Evolutionary conservation across 495 filamentous ascomycete genomes (phyloP).

Genomic region (Cercophora newfieldiana): DNA sequence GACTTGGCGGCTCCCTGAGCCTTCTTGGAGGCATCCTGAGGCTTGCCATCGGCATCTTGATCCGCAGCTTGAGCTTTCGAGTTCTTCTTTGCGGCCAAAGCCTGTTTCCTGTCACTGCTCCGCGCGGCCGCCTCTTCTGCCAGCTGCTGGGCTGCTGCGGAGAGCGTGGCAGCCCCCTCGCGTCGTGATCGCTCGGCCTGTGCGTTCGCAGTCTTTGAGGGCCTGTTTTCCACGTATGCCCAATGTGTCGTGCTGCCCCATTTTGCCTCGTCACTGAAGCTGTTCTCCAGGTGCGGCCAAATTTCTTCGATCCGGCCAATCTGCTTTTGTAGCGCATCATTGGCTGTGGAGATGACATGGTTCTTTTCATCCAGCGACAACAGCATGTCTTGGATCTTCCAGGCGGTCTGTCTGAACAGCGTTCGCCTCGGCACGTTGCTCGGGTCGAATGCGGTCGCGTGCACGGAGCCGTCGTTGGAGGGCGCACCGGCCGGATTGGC

Average conservation of each 20-base stretch:
- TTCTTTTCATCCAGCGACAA: conserved; percentile 93
- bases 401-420: conserved; percentile 60
- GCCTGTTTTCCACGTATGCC: conserved; percentile 87
- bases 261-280: conserved; percentile 92
- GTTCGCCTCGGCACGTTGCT: conserved; percentile 60
- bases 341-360: conserved; percentile 86
- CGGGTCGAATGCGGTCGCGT: conserved; percentile 45
- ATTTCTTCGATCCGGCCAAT: conserved; percentile 78
- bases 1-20: conserved; percentile 55
- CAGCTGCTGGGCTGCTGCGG: conserved; percentile 66
- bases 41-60: conserved; percentile 52
- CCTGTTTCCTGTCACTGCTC: conserved; percentile 80
- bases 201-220: conserved; percentile 58
- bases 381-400: conserved; percentile 71
- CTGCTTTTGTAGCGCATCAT: conserved; percentile 84
- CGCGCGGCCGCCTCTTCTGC: conserved; percentile 77
- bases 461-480: conserved; percentile 41
- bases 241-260: conserved; percentile 90
- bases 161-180: conserved; percentile 70
- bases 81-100: conserved; percentile 69
- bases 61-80: conserved; percentile 53
- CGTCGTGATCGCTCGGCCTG: conserved; percentile 70
- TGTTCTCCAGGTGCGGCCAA: conserved; percentile 77
- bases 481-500: conserved; percentile 32
- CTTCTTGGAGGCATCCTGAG: conserved; percentile 58